Base-by-base conservation (phyloP, 2,329 filamentous ascomycete genomes). In the Cadophora sp. region DNA sequence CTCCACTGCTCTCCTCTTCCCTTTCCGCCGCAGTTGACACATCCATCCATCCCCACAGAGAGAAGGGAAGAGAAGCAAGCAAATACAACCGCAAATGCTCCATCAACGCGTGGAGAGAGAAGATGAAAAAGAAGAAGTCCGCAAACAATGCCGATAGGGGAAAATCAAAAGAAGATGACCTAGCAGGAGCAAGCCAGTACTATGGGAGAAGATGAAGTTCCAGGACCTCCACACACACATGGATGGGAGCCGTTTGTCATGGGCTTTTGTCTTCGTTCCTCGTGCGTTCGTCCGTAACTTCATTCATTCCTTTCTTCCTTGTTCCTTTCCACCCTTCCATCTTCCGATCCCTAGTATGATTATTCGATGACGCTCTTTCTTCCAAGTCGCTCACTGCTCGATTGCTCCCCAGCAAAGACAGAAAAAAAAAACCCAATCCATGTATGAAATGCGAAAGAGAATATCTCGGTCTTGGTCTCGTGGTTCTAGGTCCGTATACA, bases 401-500 rank as follows among this genome's bases (percentile, higher is more conserved):
- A 56, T 41, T 56, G n/a, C 36, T 24, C 36, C 20, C 36, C n/a
- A 43, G 33, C 55, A 58, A 58, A 71, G 63, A 61, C 48, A 69
- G 47, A 62, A 30, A 62, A 62, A 30, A 62, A 66, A 58, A 45
- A 27, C 67, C 39, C 33, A 47, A 30, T 24, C 50, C 62, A 72
- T 69, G 71, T 68, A 36, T 33, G 68, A 68, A 33, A 70, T 68
- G 60, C 58, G 59, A 68, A 67, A 66, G 59, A 64, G 64, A 64
- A 20, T 41, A 20, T 41, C n/a, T 50, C 45, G 63, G 50, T 53
- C 47, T 30, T 41, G 51, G 39, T 47, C 36, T 33, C 18, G 22
- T 39, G 18, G 22, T 18, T 13, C 22, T 41, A 30, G 18, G 8
- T 51, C 20, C 50, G 20, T 43, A 24, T 30, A 39, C 4, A 41